phyloP scores from a whole-genome alignment of 345 rosid genomes.

The Barbarea vulgaris region DNA sequence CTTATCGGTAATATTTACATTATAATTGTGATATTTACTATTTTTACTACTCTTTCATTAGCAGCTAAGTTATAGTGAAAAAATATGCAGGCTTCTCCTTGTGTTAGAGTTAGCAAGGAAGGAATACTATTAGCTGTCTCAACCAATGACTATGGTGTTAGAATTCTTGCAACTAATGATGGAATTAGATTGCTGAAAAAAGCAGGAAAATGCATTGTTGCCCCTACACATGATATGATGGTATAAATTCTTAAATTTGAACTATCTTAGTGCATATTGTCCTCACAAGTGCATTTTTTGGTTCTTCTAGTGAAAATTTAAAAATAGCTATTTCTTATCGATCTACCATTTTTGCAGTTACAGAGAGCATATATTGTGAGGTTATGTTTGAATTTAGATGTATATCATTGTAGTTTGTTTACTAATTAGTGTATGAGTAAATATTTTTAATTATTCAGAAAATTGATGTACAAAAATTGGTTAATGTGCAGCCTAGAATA shows the following conservation, averaged over 20 bases:
- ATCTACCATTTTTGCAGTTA: conserved; percentile 53
- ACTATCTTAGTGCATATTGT: conserved; percentile 22
- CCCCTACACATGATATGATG: conserved; percentile 66
- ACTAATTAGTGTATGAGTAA: conserved; percentile 10
- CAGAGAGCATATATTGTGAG: conserved; percentile 60
- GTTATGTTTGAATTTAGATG: conserved; percentile 18
- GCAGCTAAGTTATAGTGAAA: conserved; percentile 23
- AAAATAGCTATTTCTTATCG: conserved; percentile 61
- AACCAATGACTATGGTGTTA: conserved; percentile 72
- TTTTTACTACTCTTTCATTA: not conserved
- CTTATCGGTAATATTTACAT: conserved; percentile 56
- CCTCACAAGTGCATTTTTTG: conserved; percentile 52
- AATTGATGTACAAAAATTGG: conserved; percentile 55
- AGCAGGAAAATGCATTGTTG: conserved; percentile 67
- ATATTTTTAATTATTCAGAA: conserved; percentile 43
- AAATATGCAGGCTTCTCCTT: conserved; percentile 74
- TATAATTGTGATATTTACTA: not conserved
- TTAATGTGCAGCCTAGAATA: conserved; percentile 67
- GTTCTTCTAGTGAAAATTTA: conserved; percentile 53
- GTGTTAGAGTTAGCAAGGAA: conserved; percentile 76
- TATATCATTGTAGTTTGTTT: conserved; percentile 1
- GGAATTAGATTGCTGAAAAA: conserved; percentile 68
- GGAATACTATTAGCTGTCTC: conserved; percentile 82
- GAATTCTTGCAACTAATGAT: conserved; percentile 77
- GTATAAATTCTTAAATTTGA: conserved; percentile 37